phyloP scores from a whole-genome alignment of 2,329 filamentous ascomycete species.

The Colletotrichum chlorophyti region DNA sequence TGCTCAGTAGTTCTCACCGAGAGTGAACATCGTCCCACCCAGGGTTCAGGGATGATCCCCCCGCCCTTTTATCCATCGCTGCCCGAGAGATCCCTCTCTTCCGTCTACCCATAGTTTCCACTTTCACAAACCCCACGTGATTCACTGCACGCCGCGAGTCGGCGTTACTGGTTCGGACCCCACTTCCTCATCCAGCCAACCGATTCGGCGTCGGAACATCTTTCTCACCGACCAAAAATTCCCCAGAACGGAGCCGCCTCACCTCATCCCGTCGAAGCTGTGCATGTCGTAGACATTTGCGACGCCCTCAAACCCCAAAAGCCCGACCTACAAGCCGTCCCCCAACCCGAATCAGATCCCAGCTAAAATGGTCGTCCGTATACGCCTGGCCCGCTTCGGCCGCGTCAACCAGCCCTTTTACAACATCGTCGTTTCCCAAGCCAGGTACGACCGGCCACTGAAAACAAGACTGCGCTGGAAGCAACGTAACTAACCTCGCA shows the following conservation, averaged over 20 bases:
- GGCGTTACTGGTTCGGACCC: too few relatives aligned
- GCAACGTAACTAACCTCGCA: not conserved
- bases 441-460: slow-evolving; percentile 79
- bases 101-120: too few relatives aligned
- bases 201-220: not conserved
- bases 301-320: not conserved
- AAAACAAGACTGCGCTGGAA: not conserved
- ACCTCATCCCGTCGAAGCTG: not conserved
- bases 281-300: not conserved
- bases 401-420: slow-evolving; percentile 89
- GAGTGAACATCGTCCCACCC: too few relatives aligned
- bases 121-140: too few relatives aligned
- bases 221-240: slow-evolving; percentile 16
- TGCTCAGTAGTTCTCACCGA: too few relatives aligned
- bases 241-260: slow-evolving; percentile 1
- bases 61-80: too few relatives aligned
- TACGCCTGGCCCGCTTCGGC: slow-evolving; percentile 93
- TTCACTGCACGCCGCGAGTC: too few relatives aligned
- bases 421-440: slow-evolving; percentile 96
- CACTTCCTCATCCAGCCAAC: not conserved
- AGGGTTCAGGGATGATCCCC: too few relatives aligned
- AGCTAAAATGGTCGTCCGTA: slow-evolving; percentile 83
- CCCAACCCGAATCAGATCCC: not conserved
- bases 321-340: not conserved
- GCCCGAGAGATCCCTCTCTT: too few relatives aligned